Evolutionary conservation across 345 rosid genomes (phyloP).

Genomic region (Eutrema yunnanense): DNA sequence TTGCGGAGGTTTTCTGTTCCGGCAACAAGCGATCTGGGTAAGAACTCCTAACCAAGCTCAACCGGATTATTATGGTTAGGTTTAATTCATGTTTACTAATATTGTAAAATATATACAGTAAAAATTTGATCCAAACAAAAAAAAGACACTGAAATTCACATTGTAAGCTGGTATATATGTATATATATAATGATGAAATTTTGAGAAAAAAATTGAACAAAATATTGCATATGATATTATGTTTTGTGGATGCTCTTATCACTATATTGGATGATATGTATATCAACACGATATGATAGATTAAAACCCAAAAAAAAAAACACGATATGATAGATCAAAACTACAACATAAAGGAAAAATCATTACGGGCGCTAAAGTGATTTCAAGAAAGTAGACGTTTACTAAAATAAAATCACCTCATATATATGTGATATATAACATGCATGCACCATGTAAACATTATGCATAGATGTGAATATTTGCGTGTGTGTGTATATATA

Average conservation of each 20-base stretch:
- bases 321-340: neutral
- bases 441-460: neutral
- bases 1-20: too few relatives aligned
- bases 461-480: conserved; percentile 1
- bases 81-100: too few relatives aligned
- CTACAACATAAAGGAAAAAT: neutral
- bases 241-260: neutral
- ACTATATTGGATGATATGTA: neutral
- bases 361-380: neutral
- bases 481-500: neutral
- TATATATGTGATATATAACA: neutral
- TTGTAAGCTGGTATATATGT: neutral
- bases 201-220: too few relatives aligned
- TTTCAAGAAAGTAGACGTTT: neutral
- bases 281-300: neutral
- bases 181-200: too few relatives aligned
- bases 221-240: neutral
- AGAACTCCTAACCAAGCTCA: too few relatives aligned
- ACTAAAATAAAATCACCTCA: neutral
- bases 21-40: too few relatives aligned
- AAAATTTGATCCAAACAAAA: too few relatives aligned
- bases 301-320: neutral
- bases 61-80: too few relatives aligned
- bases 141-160: too few relatives aligned
- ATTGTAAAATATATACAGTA: too few relatives aligned